A percentile compares a stretch with the other conserved stretches of the same genome.
phyloP scores from a whole-genome alignment of 306 rosid genomes.

The Pterocarpus santalinus region DNA sequence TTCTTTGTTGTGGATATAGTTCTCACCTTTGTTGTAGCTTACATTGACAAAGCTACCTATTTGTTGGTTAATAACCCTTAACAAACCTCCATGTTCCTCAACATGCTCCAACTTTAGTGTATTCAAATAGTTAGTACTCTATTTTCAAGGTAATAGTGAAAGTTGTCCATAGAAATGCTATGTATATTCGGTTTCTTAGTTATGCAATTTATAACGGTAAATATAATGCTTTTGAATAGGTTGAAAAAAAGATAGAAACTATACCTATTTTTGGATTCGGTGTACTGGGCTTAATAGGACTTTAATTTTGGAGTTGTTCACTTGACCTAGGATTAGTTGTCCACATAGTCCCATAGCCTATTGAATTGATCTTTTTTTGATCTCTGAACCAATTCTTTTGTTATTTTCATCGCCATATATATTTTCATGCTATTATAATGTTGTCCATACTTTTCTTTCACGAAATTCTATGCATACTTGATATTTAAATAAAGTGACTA shows the following conservation, averaged over 20 bases:
- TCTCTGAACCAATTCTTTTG: too few relatives aligned
- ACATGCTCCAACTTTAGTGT: slow-evolving; percentile 98
- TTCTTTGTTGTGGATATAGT: slow-evolving; percentile 79
- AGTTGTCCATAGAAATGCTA: not conserved
- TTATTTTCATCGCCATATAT: too few relatives aligned
- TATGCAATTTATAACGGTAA: not conserved
- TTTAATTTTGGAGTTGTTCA: too few relatives aligned
- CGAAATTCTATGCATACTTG: too few relatives aligned
- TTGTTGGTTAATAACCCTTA: slow-evolving; percentile 68
- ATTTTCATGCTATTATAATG: too few relatives aligned
- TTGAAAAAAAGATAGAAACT: slow-evolving; percentile 91
- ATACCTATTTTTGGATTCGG: slow-evolving; percentile 89
- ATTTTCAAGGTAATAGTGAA: slow-evolving; percentile 70
- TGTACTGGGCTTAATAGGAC: slow-evolving; percentile 87
- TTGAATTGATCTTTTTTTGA: too few relatives aligned
- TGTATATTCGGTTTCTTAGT: not conserved
- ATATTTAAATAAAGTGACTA: too few relatives aligned
- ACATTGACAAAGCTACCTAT: slow-evolving; percentile 72
- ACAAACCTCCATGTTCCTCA: slow-evolving; percentile 75
- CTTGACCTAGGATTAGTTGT: too few relatives aligned
- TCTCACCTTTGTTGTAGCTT: slow-evolving; percentile 95
- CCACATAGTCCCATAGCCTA: too few relatives aligned
- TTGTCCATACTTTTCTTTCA: too few relatives aligned
- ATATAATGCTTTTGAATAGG: slow-evolving; percentile 52
- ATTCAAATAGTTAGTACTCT: slow-evolving; percentile 89